Percentiles rank a stretch among this genome's conserved stretches.
Conservation (phyloP, 805 yeast species). For the Suhomyces tanzawaensis region DNA sequence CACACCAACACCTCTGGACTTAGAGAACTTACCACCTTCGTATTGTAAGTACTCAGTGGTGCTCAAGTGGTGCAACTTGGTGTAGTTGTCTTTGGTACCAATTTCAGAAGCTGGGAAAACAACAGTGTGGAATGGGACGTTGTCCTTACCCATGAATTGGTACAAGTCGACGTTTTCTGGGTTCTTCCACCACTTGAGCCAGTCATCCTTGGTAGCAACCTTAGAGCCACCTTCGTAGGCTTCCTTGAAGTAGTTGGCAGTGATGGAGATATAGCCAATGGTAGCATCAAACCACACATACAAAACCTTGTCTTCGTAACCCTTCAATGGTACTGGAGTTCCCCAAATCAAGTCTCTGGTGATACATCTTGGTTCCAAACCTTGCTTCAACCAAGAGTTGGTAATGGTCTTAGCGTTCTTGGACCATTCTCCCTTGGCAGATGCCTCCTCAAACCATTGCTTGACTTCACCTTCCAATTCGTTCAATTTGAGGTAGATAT, state of each 20-base stretch:
- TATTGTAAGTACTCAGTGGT: conserved; percentile 97
- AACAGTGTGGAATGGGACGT: conserved; percentile 97
- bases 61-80: conserved; percentile 82
- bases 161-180: conserved; percentile 86
- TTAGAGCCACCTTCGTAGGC: conserved; percentile 21
- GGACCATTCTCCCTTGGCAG: conserved; percentile 83
- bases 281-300: conserved; percentile 99
- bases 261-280: conserved; percentile 93
- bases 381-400: conserved; percentile 90
- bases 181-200: conserved; percentile 93
- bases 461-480: conserved; percentile 75
- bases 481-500: conserved; percentile 78
- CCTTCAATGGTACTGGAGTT: conserved; percentile 92
- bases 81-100: conserved; percentile 89
- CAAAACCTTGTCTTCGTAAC: conserved; percentile 82
- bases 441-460: conserved; percentile 68
- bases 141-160: conserved; percentile 99
- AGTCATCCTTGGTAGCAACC: conserved; percentile 34
- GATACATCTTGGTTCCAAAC: conserved; percentile 89
- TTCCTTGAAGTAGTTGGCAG: conserved; percentile 73
- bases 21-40: conserved; percentile 97
- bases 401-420: conserved; percentile 88
- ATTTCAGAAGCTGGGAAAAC: conserved; percentile 92
- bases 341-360: conserved; percentile 99
- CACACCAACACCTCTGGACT: conserved; percentile 97